phyloP scores from a whole-genome alignment of 805 yeast species.

The Lachancea sp. region DNA sequence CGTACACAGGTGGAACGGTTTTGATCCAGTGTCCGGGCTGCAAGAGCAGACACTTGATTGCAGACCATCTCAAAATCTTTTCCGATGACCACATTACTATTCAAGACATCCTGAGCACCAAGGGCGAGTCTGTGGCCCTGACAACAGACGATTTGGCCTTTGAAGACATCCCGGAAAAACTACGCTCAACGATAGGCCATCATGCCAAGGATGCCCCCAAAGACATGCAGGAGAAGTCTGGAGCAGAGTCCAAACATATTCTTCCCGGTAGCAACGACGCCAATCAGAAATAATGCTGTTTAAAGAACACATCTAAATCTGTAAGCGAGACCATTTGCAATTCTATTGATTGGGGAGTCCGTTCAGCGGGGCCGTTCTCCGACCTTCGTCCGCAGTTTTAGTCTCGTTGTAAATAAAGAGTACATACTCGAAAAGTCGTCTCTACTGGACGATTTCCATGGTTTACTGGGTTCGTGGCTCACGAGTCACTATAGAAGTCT shows the following conservation, averaged over 20 bases:
- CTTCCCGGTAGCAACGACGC: constrained; percentile 10
- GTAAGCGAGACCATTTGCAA: too few relatives aligned
- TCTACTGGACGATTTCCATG: too few relatives aligned
- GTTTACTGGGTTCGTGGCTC: too few relatives aligned
- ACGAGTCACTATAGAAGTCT: too few relatives aligned
- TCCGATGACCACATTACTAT: constrained; percentile 68
- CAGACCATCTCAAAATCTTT: constrained; percentile 81
- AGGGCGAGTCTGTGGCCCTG: constrained; percentile 69
- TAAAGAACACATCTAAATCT: neutral
- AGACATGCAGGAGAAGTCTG: constrained; percentile 22
- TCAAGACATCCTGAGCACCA: constrained; percentile 66
- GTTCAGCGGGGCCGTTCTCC: too few relatives aligned
- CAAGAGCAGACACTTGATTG: constrained; percentile 78
- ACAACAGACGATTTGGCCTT: constrained; percentile 60
- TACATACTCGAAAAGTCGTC: too few relatives aligned
- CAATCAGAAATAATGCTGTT: neutral
- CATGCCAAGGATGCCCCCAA: constrained; percentile 64
- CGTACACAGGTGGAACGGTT: constrained; percentile 81
- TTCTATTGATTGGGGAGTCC: too few relatives aligned
- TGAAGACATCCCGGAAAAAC: constrained; percentile 30
- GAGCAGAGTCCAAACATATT: constrained; percentile 16
- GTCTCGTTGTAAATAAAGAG: too few relatives aligned
- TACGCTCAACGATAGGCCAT: constrained; percentile 44
- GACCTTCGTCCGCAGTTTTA: too few relatives aligned
- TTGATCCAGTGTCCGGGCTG: constrained; percentile 90